Conservation (phyloP, 2,329 filamentous ascomycete species). For the Emmonsia crescens region DNA sequence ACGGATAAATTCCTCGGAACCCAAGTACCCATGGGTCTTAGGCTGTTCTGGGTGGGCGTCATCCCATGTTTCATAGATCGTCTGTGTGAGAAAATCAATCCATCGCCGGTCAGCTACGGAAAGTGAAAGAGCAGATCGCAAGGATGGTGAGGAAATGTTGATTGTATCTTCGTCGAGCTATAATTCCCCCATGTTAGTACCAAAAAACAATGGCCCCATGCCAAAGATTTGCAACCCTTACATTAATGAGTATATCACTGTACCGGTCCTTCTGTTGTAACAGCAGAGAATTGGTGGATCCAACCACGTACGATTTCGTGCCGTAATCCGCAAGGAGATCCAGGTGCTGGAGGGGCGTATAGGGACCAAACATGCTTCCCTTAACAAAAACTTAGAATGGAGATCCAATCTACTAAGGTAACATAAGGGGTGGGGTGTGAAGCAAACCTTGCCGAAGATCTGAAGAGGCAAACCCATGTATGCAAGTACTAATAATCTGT, state of each 20-base stretch:
- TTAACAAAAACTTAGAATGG: conserved; percentile 46
- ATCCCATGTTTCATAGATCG: conserved; percentile 95
- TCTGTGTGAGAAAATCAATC: conserved; percentile 92
- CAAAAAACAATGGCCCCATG: neutral
- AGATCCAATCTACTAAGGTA: conserved; percentile 23
- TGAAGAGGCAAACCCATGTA: conserved; percentile 95
- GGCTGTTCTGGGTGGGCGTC: conserved; percentile 76
- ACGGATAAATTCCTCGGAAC: conserved; percentile 94
- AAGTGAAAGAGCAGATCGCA: conserved; percentile 64
- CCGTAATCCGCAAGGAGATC: conserved; percentile 86
- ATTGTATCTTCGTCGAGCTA: conserved; percentile 75
- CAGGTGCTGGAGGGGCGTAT: conserved; percentile 90
- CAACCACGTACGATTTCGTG: conserved; percentile 95
- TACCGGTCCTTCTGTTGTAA: conserved; percentile 92
- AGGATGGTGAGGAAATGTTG: conserved; percentile 68
- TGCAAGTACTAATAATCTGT: conserved; percentile 50
- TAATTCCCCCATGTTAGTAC: neutral
- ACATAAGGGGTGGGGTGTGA: neutral
- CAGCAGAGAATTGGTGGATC: conserved; percentile 88
- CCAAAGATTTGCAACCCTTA: conserved; percentile 19
- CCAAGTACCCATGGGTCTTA: conserved; percentile 90
- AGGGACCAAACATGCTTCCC: conserved; percentile 91
- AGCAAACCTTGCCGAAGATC: conserved; percentile 72
- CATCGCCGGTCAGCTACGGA: conserved; percentile 83
- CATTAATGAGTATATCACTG: conserved; percentile 88